phyloP scores from a whole-genome alignment of 2,329 filamentous ascomycete species.

The Penicillium polonicum region DNA sequence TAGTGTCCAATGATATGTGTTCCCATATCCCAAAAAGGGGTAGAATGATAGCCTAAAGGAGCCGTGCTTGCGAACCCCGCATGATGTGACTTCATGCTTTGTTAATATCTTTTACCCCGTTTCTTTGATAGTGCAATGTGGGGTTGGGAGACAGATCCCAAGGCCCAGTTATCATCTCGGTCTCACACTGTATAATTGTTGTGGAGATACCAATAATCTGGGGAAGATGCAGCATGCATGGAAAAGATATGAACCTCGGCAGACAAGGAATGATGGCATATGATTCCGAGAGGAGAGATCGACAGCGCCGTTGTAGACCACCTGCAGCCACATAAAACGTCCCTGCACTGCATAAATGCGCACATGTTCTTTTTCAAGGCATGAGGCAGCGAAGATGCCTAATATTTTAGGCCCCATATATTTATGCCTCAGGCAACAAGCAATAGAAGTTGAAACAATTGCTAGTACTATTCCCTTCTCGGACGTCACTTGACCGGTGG shows the following conservation, averaged over 20 bases:
- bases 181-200: neutral
- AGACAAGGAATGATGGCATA: neutral
- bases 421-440: neutral
- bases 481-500: neutral
- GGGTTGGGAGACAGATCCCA: neutral
- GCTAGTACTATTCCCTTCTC: neutral
- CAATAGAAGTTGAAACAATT: neutral
- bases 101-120: neutral
- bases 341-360: neutral
- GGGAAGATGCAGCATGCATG: neutral
- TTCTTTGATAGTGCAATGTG: neutral
- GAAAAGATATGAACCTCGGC: neutral
- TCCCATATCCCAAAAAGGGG: neutral
- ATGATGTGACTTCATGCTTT: neutral
- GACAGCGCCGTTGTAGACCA: neutral
- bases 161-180: neutral
- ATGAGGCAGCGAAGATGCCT: neutral
- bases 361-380: too few relatives aligned
- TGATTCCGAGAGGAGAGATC: neutral
- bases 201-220: neutral
- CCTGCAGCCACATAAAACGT: neutral
- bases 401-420: neutral
- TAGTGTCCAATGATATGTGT: neutral
- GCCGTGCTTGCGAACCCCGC: conserved; percentile 8
- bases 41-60: neutral